Evolutionary conservation across 257 asterid genomes (phyloP).

Genomic region (Fraxinus cuspidata): DNA sequence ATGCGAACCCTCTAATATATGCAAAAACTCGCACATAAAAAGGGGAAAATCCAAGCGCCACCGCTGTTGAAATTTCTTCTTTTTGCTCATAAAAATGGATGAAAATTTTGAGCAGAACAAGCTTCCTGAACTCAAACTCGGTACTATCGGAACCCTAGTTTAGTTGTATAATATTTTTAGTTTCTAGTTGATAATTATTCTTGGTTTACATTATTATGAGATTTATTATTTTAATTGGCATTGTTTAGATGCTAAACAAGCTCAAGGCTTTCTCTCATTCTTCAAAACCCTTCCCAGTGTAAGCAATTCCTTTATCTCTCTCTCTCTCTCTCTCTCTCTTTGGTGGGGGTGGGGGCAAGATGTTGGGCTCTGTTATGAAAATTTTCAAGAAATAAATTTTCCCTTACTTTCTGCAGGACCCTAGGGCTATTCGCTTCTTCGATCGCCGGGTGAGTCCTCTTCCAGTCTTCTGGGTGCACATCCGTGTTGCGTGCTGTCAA

Average conservation of each 20-base stretch:
- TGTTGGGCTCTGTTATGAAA: not conserved
- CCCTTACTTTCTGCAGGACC: slow-evolving; percentile 60
- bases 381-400: not conserved
- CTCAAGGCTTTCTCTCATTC: slow-evolving; percentile 93
- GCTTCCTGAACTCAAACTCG: slow-evolving; percentile 91
- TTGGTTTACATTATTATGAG: slow-evolving; percentile 10
- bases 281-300: slow-evolving; percentile 77
- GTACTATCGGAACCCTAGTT: slow-evolving; percentile 45
- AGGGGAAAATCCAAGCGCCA: not conserved
- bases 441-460: slow-evolving; percentile 84
- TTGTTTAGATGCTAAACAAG: slow-evolving; percentile 83
- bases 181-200: not conserved
- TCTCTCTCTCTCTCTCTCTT: not conserved
- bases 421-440: slow-evolving; percentile 84
- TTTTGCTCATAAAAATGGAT: slow-evolving; percentile 42
- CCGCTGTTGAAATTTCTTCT: not conserved
- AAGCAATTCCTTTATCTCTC: slow-evolving; percentile 18
- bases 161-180: not conserved
- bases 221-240: slow-evolving; percentile 19
- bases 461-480: not conserved
- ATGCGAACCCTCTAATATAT: not conserved
- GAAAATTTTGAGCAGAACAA: slow-evolving; percentile 57
- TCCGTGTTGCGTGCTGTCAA: not conserved
- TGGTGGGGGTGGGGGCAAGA: not conserved
- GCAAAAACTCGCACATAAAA: not conserved